These are phyloP conservation scores for Claviceps monticola DNA, from an alignment of 2,329 filamentous ascomycete species.

Conservation along the genomic window DNA sequence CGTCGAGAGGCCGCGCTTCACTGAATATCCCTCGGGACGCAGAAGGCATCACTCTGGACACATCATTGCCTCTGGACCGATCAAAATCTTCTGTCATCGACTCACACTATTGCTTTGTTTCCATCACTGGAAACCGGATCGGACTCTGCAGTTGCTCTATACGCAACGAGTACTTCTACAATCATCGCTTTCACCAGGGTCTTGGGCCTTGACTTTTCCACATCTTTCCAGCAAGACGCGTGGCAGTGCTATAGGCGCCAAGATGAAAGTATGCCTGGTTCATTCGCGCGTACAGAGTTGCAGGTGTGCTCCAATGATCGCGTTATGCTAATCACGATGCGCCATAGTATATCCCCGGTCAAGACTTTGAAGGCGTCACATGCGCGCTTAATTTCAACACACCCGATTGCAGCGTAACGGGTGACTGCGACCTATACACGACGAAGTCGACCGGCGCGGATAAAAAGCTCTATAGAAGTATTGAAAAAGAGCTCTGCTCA, in stretches of 20 bases:
- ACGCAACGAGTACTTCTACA: too few relatives aligned
- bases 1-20: too few relatives aligned
- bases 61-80: too few relatives aligned
- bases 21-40: too few relatives aligned
- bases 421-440: constrained; percentile 92
- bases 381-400: constrained; percentile 93
- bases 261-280: constrained; percentile 23
- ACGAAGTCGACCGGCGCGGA: constrained; percentile 91
- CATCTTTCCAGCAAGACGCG: neutral
- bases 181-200: too few relatives aligned
- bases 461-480: constrained; percentile 94
- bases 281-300: neutral
- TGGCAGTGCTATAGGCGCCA: constrained; percentile 7
- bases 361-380: constrained; percentile 82
- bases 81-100: too few relatives aligned
- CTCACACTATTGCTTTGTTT: too few relatives aligned
- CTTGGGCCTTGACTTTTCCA: too few relatives aligned
- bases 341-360: constrained; percentile 72
- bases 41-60: too few relatives aligned
- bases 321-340: neutral
- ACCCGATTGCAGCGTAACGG: constrained; percentile 78
- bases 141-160: too few relatives aligned
- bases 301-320: neutral
- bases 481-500: constrained; percentile 79
- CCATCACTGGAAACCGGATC: too few relatives aligned